Base-by-base conservation (phyloP, 768 basidiomycete genomes). In the Trametes cinnabarina region DNA sequence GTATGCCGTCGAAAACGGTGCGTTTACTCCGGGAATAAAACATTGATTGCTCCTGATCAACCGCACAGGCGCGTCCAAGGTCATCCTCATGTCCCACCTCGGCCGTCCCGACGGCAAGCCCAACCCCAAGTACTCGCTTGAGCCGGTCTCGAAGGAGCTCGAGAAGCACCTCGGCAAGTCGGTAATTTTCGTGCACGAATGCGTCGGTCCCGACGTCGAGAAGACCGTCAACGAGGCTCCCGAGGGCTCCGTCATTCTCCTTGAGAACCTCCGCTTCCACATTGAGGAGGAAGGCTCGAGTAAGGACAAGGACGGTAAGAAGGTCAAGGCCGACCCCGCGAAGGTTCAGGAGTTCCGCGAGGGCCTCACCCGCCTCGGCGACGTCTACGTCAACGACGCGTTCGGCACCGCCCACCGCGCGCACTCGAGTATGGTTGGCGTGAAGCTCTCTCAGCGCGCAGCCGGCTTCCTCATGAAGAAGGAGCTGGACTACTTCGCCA, bases 391-490 rank as follows among this genome's bases (percentile, higher is more conserved):
- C 72, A 99, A 99, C 77, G 96, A 99, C 72, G 96, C 96, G 23
- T 99, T 99, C 71, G 96, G 96, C 47, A 99, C 96, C 43, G 96
- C 95, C 49, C 96, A 99, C 74, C 93, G 96, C 65, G 94, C 94
- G 9, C 96, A 99, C 74, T 98, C 96, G 0, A 94, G 92, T 67
- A 98, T 99, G 95, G 96, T 99, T 65, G 96, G 96, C 66, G 82
- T 99, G 66, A 85, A 96, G 71, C 82, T 98, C 17, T 86, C 88
- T 7, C 89, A 96, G 74, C 83, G 94, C 65, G 96, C 96, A 1
- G 86, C 96, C 30, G 96, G 96, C 23, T 94, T 97, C 80, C 82
- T 99, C 61, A 89, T 99, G 80, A 97, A 95, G 79, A 98, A 98
- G 76, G 96, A 99, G 74, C 86, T 99, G 65, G 95, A 98, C 67